Base-by-base conservation (phyloP, 2,329 filamentous ascomycete species). In the Epichloe gansuensis region DNA sequence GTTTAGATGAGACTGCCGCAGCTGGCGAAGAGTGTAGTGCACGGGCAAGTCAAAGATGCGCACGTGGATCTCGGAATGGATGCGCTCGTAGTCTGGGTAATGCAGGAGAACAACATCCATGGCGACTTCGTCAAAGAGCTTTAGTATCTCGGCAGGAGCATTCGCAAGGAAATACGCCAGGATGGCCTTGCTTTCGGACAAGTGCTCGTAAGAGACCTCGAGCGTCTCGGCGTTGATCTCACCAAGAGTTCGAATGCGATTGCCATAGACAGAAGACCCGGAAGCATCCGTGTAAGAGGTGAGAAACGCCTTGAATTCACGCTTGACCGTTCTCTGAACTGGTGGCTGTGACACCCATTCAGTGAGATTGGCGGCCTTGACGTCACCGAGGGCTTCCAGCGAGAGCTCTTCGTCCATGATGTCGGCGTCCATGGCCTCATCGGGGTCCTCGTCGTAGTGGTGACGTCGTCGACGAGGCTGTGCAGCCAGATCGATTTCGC, bases 61-160 rank as follows among this genome's bases (percentile, higher is more conserved):
- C 51, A 98, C 91, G 65, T 98, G 93, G 50, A 98, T 95, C 68
- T 98, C 93, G 31, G 89, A 87, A 68, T 97, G 93, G 61, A 98
- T 98, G 56, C 89, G 87, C 66, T 95, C 89, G 67, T 98, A 98
- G 67, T 97, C 90, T 2, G 90, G 91, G 69, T 97, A 98, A 67
- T 97, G 89, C 51, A 97, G 82, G 23, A 97, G 80, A 5, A 94
- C 91, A 39, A 94, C 90, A 57, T 98, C 93, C 81, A 98, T 91
- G 53, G 93, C 91, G 4, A 96, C 91, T 58, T 95, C 84, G 61
- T 98, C 93, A 63, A 98, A 97, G 47, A 98, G 84, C 66, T 93
- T 93, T 55, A 98, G 78, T 64, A 97, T 87, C 68, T 96, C 91
- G n/a, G 87, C 81, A 0, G 93, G 93, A 0, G 91, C 89, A 64